Evolutionary conservation across 768 basidiomycete species (phyloP), one percentile per base, ranked within the genome.

Genomic region (Russula sp.): DNA sequence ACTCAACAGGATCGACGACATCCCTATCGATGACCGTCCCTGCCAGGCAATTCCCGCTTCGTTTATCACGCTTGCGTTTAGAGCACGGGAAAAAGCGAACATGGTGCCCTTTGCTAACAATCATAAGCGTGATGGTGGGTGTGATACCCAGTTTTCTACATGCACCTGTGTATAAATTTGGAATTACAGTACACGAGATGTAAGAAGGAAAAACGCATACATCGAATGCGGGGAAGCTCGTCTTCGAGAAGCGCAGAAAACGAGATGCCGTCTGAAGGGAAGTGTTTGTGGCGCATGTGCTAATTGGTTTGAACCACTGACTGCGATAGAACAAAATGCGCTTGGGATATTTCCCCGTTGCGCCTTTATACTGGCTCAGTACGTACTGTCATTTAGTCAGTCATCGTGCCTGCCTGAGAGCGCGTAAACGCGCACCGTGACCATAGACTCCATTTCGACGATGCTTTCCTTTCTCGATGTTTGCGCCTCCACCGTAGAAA

Each of bases 91-190:
- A 87, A 72, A 87, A 81, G 70, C 83, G 77, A 55, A 85, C 79
- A 56, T 86, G 86, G 70, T 88, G 86, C 5, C 87, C 79, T 70
- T 93, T 94, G 13, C 88, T 89, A 7, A 93, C 91, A 32, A 93
- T 77, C 55, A 92, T 80, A 32, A 93, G 75, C 0, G 91, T 93
- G 35, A 93, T 88, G 57, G 81, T 84, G 0, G 84, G 83, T 1
- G 77, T 76, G 34, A 91, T 86, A 8, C 77, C 76, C 1, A 88
- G 68, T 4, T 83, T 79, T 0, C 57, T 63, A 64, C 88, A 92
- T 3, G 90, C 90, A 58, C 66, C 91, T 91, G 69, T 9, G 20
- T n/a, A 1, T n/a, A 45, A 10, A 44, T 64, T 18, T 59, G 47
- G 16, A 44, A 32, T 37, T 1, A n/a, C n/a, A n/a, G n/a, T n/a